Evolutionary conservation across 306 rosid species (phyloP).

Genomic region (Medicago arabica): DNA sequence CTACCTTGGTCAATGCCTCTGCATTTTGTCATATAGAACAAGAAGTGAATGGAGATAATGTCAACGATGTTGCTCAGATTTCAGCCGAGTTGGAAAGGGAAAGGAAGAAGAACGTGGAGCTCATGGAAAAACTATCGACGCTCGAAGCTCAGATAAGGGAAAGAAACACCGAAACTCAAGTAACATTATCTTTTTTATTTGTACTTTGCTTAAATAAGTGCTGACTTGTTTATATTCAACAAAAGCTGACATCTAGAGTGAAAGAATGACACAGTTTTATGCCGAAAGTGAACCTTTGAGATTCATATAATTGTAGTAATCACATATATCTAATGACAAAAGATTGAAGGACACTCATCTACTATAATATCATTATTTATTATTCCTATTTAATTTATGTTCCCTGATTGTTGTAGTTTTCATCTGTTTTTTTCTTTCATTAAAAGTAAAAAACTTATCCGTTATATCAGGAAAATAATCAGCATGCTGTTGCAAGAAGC

Average conservation of each 20-base stretch:
- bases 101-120: conserved; percentile 73
- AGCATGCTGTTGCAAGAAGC: conserved; percentile 48
- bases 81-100: conserved; percentile 75
- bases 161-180: conserved; percentile 56
- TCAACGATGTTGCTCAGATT: conserved; percentile 58
- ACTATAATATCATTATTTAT: no score
- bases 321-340: no score
- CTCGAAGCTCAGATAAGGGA: conserved; percentile 83
- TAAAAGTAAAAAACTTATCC: conserved; percentile 8
- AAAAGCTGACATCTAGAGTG: no score
- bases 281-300: no score
- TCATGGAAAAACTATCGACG: conserved; percentile 69
- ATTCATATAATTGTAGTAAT: no score
- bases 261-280: no score
- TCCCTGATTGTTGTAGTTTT: neutral
- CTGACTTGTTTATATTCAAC: neutral
- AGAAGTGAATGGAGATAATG: conserved; percentile 61
- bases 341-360: no score
- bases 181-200: conserved; percentile 43
- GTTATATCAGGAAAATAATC: conserved; percentile 54
- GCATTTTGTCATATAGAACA: conserved; percentile 61
- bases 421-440: neutral
- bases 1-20: conserved; percentile 61
- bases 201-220: conserved; percentile 5
- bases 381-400: no score